These are phyloP conservation scores for Candida frijolesensis DNA, from an alignment of 1,139 yeast genomes.

Conservation along the genomic window DNA sequence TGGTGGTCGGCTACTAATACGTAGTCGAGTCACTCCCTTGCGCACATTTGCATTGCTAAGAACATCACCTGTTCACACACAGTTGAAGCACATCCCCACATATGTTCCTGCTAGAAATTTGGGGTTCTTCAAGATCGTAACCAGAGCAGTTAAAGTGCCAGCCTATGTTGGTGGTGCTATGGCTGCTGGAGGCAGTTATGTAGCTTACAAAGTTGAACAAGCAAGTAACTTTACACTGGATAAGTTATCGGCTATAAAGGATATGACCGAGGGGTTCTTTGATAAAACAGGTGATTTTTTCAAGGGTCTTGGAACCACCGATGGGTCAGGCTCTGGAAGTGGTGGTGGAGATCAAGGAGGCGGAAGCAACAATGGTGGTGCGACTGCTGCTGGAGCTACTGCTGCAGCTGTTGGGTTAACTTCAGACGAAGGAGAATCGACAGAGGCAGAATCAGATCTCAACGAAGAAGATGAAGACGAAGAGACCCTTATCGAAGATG, in stretches of 20 bases:
- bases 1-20: slow-evolving; percentile 8
- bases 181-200: slow-evolving; percentile 93
- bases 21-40: not conserved
- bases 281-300: slow-evolving; percentile 49
- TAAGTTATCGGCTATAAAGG: slow-evolving; percentile 61
- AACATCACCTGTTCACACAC: slow-evolving; percentile 1
- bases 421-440: slow-evolving; percentile 31
- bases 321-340: slow-evolving; percentile 19
- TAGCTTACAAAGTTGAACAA: slow-evolving; percentile 88
- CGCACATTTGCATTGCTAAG: slow-evolving; percentile 5
- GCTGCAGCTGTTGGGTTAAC: slow-evolving; percentile 50
- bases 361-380: slow-evolving; percentile 30
- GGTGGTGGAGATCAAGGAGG: slow-evolving; percentile 21
- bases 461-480: slow-evolving; percentile 34
- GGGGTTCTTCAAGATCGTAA: slow-evolving; percentile 52
- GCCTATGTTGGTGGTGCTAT: slow-evolving; percentile 87
- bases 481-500: slow-evolving; percentile 32
- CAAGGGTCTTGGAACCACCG: slow-evolving; percentile 18
- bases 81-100: slow-evolving; percentile 1
- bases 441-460: slow-evolving; percentile 16
- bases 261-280: slow-evolving; percentile 49
- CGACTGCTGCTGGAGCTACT: slow-evolving; percentile 47
- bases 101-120: slow-evolving; percentile 28
- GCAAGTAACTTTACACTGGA: slow-evolving; percentile 74
- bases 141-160: slow-evolving; percentile 57